These are phyloP conservation scores for Citrus unshiu DNA, from an alignment of 345 rosid species.

Conservation along the genomic window DNA sequence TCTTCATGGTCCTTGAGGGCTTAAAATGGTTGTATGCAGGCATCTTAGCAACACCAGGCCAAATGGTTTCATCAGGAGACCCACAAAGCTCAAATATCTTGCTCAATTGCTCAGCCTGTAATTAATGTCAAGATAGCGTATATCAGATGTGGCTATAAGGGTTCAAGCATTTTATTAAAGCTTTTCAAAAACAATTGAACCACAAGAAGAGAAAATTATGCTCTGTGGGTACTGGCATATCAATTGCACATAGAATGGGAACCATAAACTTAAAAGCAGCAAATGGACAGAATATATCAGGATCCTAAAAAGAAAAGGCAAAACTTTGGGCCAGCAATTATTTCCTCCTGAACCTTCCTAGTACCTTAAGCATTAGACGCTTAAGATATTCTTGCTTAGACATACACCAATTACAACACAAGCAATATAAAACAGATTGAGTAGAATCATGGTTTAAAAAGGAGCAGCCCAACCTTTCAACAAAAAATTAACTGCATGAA, in stretches of 20 bases:
- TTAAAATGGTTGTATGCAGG: slow-evolving; percentile 57
- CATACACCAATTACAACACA: too few relatives aligned
- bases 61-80: slow-evolving; percentile 59
- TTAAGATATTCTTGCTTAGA: too few relatives aligned
- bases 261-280: background rate
- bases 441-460: background rate
- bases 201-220: background rate
- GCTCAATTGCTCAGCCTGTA: slow-evolving; percentile 55
- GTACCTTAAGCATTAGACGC: background rate
- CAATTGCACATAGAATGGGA: background rate
- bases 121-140: slow-evolving; percentile 1
- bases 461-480: background rate
- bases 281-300: background rate
- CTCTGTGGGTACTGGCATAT: too few relatives aligned
- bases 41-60: slow-evolving; percentile 67
- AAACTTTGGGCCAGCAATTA: background rate
- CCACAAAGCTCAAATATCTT: slow-evolving; percentile 73
- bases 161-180: background rate
- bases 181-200: background rate
- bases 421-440: background rate
- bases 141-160: background rate
- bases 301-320: background rate
- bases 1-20: slow-evolving; percentile 52
- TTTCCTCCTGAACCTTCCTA: background rate
- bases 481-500: background rate